These are phyloP conservation scores for Baorangia bicolor DNA, from an alignment of 768 basidiomycete genomes.

Conservation along the genomic window DNA sequence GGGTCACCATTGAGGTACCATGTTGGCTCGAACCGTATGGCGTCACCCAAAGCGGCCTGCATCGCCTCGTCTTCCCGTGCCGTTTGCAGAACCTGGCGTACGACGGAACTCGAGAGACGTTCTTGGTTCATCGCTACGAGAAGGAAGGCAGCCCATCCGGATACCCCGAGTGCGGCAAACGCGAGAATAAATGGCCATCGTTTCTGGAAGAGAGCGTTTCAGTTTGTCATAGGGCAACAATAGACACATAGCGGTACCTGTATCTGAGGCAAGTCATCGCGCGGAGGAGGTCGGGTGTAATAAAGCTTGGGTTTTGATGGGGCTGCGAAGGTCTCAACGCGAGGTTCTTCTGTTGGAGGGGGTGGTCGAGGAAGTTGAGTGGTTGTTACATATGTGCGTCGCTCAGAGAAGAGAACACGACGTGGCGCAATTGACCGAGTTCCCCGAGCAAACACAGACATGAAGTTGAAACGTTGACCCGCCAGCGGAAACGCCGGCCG, in stretches of 20 bases:
- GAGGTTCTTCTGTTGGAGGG: conserved; percentile 30
- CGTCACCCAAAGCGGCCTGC: conserved; percentile 58
- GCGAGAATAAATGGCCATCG: conserved; percentile 60
- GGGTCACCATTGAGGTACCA: conserved; percentile 75
- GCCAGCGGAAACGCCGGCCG: neutral
- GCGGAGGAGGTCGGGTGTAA: conserved; percentile 40
- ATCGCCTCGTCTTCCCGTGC: conserved; percentile 53
- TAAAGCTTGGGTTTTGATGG: conserved; percentile 46
- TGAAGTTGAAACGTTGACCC: conserved; percentile 5
- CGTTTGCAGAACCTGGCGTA: conserved; percentile 61
- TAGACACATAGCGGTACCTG: conserved; percentile 27
- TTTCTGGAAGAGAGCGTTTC: conserved; percentile 19
- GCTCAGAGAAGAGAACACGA: conserved; percentile 9
- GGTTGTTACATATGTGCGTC: conserved; percentile 17
- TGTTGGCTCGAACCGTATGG: conserved; percentile 36
- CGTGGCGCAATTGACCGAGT: conserved; percentile 6
- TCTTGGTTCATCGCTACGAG: conserved; percentile 74
- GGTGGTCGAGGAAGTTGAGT: conserved; percentile 27
- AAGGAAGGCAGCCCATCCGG: conserved; percentile 69
- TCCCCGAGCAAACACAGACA: conserved; percentile 16
- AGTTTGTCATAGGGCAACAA: neutral
- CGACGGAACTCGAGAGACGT: conserved; percentile 72
- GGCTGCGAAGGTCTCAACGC: conserved; percentile 41
- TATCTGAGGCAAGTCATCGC: conserved; percentile 43
- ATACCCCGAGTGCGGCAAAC: conserved; percentile 49